Base-by-base conservation (phyloP, 208 protist species). In the Trypanosoma lewisi region DNA sequence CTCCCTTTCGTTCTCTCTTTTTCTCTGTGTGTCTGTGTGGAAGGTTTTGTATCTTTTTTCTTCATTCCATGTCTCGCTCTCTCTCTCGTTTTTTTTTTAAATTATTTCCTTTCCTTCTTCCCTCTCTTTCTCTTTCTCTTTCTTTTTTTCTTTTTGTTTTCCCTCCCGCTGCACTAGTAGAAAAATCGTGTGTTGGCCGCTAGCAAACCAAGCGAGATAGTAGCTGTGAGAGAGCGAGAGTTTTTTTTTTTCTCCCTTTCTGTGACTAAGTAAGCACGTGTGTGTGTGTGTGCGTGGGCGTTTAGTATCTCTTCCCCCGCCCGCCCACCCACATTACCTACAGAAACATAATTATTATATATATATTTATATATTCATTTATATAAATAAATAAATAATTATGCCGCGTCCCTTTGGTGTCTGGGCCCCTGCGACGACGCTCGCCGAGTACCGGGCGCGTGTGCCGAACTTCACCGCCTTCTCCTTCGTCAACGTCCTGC, bases 381-480 rank as follows among this genome's bases (percentile, higher is more conserved):
- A 49, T 48, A 28, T 45, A 62, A 28, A 27, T 33, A 62, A n/a
- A 39, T 1, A 5, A 21, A 47, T 47, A 61, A 65, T 0, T n/a
- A 94, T 94, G 87, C 87, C 87, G 53, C 87, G 87, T 60, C 87
- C 87, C 49, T 94, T 94, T 67, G 87, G 87, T 80, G 77, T 81
- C 30, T 94, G 87, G 87, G 82, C 83, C 30, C 87, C 87, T 23
- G 87, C 87, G 55, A 94, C 87, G 12, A 94, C 87, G 8, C 78
- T 94, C 37, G 82, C 84, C 37, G 87, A 94, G 78, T 90, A 83
- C 69, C 81, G 82, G 52, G 76, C 87, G 17, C 87, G 87, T 68
- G 62, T 88, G 51, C 87, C 87, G 21, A 77, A 77, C 58, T 67
- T 81, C 6, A 71, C 63, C 25, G 75, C 73, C 34, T 89, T 84